Evolutionary conservation across 2,329 filamentous ascomycete genomes (phyloP).

Genomic region (Dryadomyces quercus-mongolicae): DNA sequence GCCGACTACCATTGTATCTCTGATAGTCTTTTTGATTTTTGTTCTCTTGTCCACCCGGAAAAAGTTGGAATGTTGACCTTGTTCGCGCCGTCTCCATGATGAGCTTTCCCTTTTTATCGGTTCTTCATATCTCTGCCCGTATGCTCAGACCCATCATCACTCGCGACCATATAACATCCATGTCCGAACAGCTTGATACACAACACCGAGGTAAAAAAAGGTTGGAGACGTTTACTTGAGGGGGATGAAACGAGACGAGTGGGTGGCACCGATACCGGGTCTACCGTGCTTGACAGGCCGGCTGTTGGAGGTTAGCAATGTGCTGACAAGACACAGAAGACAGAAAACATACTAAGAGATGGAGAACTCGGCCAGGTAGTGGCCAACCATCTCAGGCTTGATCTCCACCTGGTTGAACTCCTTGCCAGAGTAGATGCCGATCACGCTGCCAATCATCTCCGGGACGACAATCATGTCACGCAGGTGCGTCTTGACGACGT

Average conservation of each 20-base stretch:
- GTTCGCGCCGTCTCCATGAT: constrained; percentile 5
- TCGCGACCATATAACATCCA: constrained; percentile 1
- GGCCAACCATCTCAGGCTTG: constrained; percentile 99
- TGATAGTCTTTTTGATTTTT: not conserved
- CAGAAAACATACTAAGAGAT: constrained; percentile 87
- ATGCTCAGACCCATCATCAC: constrained; percentile 1
- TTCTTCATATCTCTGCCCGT: not conserved
- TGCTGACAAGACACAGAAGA: no score
- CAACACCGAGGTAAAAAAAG: not conserved
- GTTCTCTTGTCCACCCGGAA: not conserved
- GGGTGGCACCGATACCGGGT: constrained; percentile 99
- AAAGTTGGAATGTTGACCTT: constrained; percentile 1
- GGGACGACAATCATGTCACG: constrained; percentile 99
- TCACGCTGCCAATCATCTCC: constrained; percentile 98
- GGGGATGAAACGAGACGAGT: constrained; percentile 99
- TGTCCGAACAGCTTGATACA: not conserved
- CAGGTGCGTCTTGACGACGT: constrained; percentile 97
- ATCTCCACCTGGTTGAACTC: constrained; percentile 99
- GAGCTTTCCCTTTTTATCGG: not conserved
- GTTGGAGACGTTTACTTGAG: constrained; percentile 67
- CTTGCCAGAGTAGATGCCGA: constrained; percentile 99
- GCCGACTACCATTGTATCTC: not conserved
- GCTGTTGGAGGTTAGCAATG: constrained; percentile 36
- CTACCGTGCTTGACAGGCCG: constrained; percentile 99
- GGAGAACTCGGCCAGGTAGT: constrained; percentile 98